Evolutionary conservation across 2,329 filamentous ascomycete species (phyloP), one percentile per base, ranked within the genome.

Genomic region (Fusarium lateritium): DNA sequence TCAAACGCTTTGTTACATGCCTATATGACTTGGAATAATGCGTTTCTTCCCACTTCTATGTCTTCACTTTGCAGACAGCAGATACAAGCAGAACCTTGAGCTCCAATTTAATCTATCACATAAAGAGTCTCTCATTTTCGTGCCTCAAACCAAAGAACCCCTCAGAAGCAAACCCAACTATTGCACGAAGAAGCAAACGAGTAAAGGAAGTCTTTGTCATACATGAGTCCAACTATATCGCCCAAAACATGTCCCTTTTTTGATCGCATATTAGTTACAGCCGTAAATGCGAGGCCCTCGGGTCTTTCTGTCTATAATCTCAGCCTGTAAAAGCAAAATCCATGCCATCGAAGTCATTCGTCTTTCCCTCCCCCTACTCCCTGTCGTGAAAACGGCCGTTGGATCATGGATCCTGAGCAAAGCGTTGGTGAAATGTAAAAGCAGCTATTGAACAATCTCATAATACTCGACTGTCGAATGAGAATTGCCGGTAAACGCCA

Each of bases 191-290:
- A 69, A 68, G 69, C 65, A 72, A 68, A 62, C 62, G 63, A 60
- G 56, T 71, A 70, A 69, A 74, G 65, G 64, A 69, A 74, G 67
- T 73, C 67, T 75, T 78, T 77, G 71, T 76, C 75, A 71, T 77
- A 79, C 76, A 77, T 78, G 68, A 70, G 68, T 68, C 73, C 70
- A 65, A 66, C 69, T 71, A 74, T 77, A 77, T 59, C 76, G 75
- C 75, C 61, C 61, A 42, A 78, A 77, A 69, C 73, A 69, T 69
- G 67, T 65, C 67, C 73, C 70, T 69, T 77, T 79, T 77, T 77
- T 76, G 62, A 65, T 77, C 70, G 73, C 75, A 73, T 78, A 79
- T 79, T 78, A 78, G 71, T 75, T 78, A 79, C 78, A 80, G 51
- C 70, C 73, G 63, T 75, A 72, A 71, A 76, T 77, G 73, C 71